Conservation (phyloP, 257 asterid genomes). For the Misopates orontium region DNA sequence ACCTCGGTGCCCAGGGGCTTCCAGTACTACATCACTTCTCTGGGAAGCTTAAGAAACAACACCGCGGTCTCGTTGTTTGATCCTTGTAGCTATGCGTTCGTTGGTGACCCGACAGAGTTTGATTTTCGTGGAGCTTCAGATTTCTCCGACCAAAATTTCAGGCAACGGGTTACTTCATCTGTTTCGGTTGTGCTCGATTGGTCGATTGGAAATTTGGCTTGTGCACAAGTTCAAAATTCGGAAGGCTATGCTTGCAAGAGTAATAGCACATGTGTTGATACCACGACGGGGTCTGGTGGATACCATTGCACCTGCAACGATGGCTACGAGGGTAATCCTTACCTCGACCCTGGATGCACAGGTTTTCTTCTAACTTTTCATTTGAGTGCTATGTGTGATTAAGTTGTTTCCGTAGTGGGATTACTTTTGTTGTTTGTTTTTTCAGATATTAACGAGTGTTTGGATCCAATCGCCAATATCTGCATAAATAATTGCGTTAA, state of each 20-base stretch:
- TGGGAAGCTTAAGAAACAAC: conserved; percentile 36
- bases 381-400: no score
- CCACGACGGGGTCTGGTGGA: conserved; percentile 48
- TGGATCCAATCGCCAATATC: conserved; percentile 28
- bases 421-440: not conserved
- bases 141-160: conserved; percentile 46
- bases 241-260: conserved; percentile 43
- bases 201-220: conserved; percentile 59
- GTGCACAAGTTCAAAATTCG: conserved; percentile 28
- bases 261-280: conserved; percentile 55
- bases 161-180: conserved; percentile 17
- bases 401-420: no score
- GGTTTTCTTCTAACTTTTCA: conserved; percentile 34
- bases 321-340: conserved; percentile 79
- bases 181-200: conserved; percentile 70
- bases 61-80: conserved; percentile 39
- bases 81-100: conserved; percentile 67
- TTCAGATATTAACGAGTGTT: conserved; percentile 51
- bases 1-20: conserved; percentile 59
- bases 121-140: conserved; percentile 51
- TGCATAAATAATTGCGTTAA: conserved; percentile 42
- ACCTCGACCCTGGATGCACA: conserved; percentile 64
- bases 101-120: conserved; percentile 55
- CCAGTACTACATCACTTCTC: not conserved
- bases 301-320: conserved; percentile 54